Evolutionary conservation across 1,139 yeast species (phyloP).

Genomic region (Zygoascus sp.): DNA sequence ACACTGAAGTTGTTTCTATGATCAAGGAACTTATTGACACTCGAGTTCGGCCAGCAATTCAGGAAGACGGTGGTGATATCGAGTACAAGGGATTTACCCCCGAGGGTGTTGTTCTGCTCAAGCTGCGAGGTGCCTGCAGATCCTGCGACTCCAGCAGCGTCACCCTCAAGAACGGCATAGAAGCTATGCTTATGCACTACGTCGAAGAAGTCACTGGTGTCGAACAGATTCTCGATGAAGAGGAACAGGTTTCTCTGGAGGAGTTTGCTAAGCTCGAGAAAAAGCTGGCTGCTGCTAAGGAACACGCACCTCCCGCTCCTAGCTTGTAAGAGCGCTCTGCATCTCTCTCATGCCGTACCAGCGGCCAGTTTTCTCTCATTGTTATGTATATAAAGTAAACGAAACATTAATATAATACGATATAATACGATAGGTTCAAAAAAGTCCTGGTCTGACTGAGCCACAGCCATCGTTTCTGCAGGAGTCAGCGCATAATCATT

Average conservation of each 20-base stretch:
- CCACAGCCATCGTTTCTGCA: background rate
- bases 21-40: conserved; percentile 91
- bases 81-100: conserved; percentile 63
- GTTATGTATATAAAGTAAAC: background rate
- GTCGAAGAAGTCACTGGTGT: conserved; percentile 78
- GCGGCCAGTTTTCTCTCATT: background rate
- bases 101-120: conserved; percentile 69
- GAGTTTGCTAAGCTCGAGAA: conserved; percentile 67
- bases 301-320: conserved; percentile 8
- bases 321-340: conserved; percentile 1
- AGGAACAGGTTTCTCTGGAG: conserved; percentile 54
- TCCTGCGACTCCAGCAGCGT: conserved; percentile 74
- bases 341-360: background rate
- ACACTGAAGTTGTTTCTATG: conserved; percentile 78
- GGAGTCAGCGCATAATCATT: background rate
- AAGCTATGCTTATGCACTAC: conserved; percentile 78
- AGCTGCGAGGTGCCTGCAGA: conserved; percentile 79
- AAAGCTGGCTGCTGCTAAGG: conserved; percentile 27
- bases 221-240: conserved; percentile 60
- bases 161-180: conserved; percentile 76
- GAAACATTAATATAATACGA: too few relatives aligned
- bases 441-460: too few relatives aligned
- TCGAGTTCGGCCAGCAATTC: conserved; percentile 84
- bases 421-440: too few relatives aligned
- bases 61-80: conserved; percentile 80